These are phyloP conservation scores for Lepiota subincarnata DNA, from an alignment of 768 basidiomycete genomes.

Conservation along the genomic window DNA sequence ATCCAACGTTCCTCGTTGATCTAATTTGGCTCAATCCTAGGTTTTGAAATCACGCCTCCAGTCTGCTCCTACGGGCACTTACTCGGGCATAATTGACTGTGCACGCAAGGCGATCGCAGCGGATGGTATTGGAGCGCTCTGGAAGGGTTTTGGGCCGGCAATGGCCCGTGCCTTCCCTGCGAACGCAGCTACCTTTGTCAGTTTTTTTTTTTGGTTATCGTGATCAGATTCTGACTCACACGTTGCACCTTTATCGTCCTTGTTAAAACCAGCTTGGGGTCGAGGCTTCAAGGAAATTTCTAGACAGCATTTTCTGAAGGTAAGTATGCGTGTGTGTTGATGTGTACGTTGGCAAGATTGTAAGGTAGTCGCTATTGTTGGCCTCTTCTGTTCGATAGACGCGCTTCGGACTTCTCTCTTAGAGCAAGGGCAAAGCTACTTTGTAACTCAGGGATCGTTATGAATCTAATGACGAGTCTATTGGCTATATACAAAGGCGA, in stretches of 20 bases:
- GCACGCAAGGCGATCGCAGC: conserved; percentile 84
- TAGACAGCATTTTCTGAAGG: conserved; percentile 61
- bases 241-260: conserved; percentile 13
- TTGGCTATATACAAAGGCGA: no score
- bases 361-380: no score
- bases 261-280: conserved; percentile 69
- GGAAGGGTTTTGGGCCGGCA: conserved; percentile 97
- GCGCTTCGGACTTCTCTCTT: no score
- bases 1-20: neutral
- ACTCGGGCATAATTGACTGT: conserved; percentile 91
- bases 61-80: conserved; percentile 96
- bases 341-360: no score
- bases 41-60: conserved; percentile 95
- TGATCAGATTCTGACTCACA: neutral
- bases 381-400: no score
- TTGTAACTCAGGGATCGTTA: no score
- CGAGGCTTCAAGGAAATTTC: conserved; percentile 78
- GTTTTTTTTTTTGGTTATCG: conserved; percentile 25
- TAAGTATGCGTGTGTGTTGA: no score
- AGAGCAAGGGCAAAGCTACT: no score
- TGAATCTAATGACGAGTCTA: no score
- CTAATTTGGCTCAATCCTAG: conserved; percentile 33
- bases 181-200: conserved; percentile 90
- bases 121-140: conserved; percentile 84
- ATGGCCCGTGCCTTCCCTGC: conserved; percentile 98